phyloP scores from a whole-genome alignment of 371 early-diverging fungal species.

The Ordospora colligata region DNA sequence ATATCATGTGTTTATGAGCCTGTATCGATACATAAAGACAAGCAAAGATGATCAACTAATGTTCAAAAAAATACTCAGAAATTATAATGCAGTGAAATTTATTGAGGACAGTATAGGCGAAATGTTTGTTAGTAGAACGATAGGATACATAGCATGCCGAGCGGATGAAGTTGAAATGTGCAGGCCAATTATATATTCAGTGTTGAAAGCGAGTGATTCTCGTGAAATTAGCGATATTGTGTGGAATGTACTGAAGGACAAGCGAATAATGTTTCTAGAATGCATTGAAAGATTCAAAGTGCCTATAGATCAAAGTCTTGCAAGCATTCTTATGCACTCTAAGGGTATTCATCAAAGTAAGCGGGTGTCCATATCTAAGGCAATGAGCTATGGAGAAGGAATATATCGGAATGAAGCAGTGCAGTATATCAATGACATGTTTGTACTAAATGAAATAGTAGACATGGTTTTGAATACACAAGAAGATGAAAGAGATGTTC shows the following conservation, averaged over 20 bases:
- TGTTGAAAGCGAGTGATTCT: neutral
- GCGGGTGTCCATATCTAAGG: neutral
- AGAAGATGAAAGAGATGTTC: neutral
- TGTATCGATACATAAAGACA: neutral
- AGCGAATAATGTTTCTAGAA: neutral
- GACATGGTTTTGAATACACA: neutral
- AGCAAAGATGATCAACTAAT: neutral
- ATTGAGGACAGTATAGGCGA: neutral
- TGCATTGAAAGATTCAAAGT: neutral
- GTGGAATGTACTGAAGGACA: neutral
- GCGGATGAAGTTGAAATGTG: neutral
- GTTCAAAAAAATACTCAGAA: neutral
- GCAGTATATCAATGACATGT: neutral
- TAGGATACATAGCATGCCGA: neutral
- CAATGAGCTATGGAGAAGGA: neutral
- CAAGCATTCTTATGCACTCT: neutral
- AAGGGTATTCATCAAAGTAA: neutral
- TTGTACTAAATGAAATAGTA: neutral
- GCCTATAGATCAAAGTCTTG: neutral
- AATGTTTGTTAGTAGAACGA: neutral
- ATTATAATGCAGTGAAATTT: neutral
- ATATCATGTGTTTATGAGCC: constrained; percentile 3
- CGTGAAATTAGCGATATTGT: neutral
- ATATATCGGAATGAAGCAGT: neutral
- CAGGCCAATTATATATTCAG: neutral